Evolutionary conservation across 176 grass and related monocot species (phyloP).

Genomic region (Aegilops bicornis): DNA sequence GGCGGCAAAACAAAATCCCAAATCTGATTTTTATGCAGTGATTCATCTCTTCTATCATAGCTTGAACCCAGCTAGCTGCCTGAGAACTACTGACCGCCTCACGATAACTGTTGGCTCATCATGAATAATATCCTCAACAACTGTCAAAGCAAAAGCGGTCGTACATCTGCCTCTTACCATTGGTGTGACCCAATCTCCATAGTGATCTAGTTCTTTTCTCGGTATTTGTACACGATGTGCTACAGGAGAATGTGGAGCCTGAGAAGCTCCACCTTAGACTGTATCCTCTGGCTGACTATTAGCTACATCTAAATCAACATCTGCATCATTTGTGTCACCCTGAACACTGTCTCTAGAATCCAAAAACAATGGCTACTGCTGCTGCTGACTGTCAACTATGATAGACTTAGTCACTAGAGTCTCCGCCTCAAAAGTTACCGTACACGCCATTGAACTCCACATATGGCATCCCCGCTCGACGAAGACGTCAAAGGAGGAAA

Average conservation of each 20-base stretch:
- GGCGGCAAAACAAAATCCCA: conserved; percentile 11
- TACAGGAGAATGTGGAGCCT: background rate
- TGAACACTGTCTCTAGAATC: accelerated
- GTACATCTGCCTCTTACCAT: background rate
- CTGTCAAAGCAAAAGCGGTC: too few species aligned
- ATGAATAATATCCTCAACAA: too few species aligned
- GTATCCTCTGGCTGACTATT: background rate
- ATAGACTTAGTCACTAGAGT: too few species aligned
- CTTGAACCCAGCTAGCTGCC: too few species aligned
- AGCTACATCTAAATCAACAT: background rate
- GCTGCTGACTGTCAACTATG: background rate
- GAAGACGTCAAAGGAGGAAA: too few species aligned
- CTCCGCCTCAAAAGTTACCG: too few species aligned
- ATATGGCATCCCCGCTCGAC: too few species aligned
- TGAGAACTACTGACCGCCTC: too few species aligned
- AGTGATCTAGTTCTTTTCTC: background rate
- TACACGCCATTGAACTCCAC: too few species aligned
- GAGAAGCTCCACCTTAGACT: background rate
- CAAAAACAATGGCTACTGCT: background rate
- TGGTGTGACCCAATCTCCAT: background rate
- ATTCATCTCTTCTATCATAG: too few species aligned
- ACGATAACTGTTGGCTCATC: too few species aligned
- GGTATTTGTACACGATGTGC: background rate
- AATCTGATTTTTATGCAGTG: background rate
- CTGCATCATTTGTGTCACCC: background rate